Percentiles rank a stretch among this genome's conserved stretches.
These are phyloP conservation scores for Neoarthrinium moseri DNA, from an alignment of 2,329 filamentous ascomycete genomes.

Conservation along the genomic window DNA sequence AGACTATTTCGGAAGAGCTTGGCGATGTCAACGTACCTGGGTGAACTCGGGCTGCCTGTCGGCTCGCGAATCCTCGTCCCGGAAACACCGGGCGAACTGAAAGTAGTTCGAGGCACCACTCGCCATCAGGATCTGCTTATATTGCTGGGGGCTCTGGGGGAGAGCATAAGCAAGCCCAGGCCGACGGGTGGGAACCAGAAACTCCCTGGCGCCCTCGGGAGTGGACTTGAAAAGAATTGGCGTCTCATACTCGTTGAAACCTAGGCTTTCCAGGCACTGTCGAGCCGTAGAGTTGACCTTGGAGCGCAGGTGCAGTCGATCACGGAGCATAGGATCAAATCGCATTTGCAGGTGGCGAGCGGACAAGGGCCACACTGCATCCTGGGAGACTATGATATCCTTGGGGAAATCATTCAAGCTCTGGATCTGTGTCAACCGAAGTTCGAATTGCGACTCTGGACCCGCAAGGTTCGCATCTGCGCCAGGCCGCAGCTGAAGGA, in stretches of 20 bases:
- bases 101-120: constrained; percentile 81
- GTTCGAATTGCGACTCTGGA: constrained; percentile 41
- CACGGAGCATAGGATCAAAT: constrained; percentile 64
- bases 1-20: not conserved
- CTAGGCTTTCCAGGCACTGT: constrained; percentile 46
- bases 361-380: constrained; percentile 71
- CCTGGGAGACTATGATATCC: constrained; percentile 73
- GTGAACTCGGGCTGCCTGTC: constrained; percentile 97
- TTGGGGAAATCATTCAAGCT: constrained; percentile 72
- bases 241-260: constrained; percentile 77
- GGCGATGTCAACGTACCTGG: constrained; percentile 55
- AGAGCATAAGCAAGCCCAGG: constrained; percentile 81
- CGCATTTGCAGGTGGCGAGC: constrained; percentile 83
- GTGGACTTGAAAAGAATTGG: constrained; percentile 97
- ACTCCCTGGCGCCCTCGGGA: constrained; percentile 91
- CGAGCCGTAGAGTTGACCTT: constrained; percentile 36
- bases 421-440: constrained; percentile 61
- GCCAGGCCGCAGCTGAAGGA: constrained; percentile 23
- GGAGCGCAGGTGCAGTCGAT: constrained; percentile 70
- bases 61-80: constrained; percentile 88
- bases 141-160: constrained; percentile 95
- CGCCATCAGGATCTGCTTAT: constrained; percentile 97
- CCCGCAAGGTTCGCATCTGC: not conserved
- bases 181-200: constrained; percentile 82
- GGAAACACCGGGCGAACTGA: constrained; percentile 92